Evolutionary conservation across 1,284 basidiomycete species (phyloP), one percentile per base, ranked within the genome.

Genomic region (Cutaneotrichosporon sp.): DNA sequence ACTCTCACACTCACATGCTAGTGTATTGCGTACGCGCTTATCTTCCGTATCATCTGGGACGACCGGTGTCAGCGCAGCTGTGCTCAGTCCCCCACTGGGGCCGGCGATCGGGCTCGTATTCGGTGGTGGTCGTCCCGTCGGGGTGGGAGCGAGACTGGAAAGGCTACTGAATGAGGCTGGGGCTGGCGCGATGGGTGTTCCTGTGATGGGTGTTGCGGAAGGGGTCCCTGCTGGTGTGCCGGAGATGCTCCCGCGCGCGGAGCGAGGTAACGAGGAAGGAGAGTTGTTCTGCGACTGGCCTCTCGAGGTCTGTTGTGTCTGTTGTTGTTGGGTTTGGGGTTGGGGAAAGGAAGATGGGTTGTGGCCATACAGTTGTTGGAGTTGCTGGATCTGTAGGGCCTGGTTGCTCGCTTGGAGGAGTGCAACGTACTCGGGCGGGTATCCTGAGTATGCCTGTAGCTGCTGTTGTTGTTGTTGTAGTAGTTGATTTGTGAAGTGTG

Each of bases 1-100:
- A 8, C 8, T 16, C 14, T 13, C 9, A n/a, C 8, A 69, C 73
- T 68, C 61, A 75, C 73, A 75, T 11, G 73, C 73, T 16, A 70
- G 62, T 5, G 73, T 75, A 60, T 75, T 75, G 9, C 73, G 62
- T 21, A 70, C 66, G 11, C 73, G 65, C 63, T 75, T 75, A 46
- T 75, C 72, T 60, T 75, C 73, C 1, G 53, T 51, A 50, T 75
- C 73, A 31, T 69, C 67, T 16, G 46, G 16, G 16, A 2, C 13
- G 9, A n/a, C 31, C n/a, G 42, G 57, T 18, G 57, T 49, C 30
- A 21, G 34, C 53, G 57, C 57, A 18, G 56, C 34, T 11, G 57
- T 49, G n/a, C 18, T 42, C 16, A 38, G 13, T 3, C 31, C 56
- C 5, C 14, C 30, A 9, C 56, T 47, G 10, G 57, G 31, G 4